These are phyloP conservation scores for Cystobasidium ongulense DNA, from an alignment of 768 basidiomycete species.

Conservation along the genomic window DNA sequence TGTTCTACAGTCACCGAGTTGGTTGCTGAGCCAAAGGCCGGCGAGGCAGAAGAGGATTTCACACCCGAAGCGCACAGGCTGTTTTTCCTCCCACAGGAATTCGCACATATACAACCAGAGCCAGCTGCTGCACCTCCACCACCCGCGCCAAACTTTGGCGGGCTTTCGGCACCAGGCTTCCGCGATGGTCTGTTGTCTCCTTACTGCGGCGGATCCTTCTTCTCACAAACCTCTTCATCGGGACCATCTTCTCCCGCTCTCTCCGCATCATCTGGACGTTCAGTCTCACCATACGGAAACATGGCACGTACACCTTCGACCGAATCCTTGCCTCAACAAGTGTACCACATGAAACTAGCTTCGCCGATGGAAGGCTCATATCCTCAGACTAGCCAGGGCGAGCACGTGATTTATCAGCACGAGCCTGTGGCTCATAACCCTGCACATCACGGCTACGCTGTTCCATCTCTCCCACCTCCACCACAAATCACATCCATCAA, in stretches of 20 bases:
- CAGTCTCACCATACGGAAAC: conserved; percentile 13
- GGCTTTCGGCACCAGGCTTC: neutral
- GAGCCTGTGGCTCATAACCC: neutral
- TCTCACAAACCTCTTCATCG: conserved; percentile 19
- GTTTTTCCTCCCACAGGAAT: conserved; percentile 30
- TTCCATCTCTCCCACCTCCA: neutral
- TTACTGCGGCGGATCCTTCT: conserved; percentile 23
- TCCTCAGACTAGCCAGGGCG: neutral
- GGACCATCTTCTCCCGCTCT: conserved; percentile 17
- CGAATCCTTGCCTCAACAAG: conserved; percentile 9
- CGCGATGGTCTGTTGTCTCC: conserved; percentile 29
- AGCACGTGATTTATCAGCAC: conserved; percentile 1
- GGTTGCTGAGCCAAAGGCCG: conserved; percentile 35
- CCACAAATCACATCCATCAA: conserved; percentile 4
- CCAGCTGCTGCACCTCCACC: neutral
- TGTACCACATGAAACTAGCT: conserved; percentile 20
- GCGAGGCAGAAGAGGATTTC: conserved; percentile 38
- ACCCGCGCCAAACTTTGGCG: neutral
- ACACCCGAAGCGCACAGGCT: conserved; percentile 31
- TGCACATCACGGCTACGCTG: neutral
- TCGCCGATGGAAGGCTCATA: neutral
- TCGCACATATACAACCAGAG: conserved; percentile 23
- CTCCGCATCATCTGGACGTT: conserved; percentile 1
- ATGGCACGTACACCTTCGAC: conserved; percentile 1
- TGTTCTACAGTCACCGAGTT: conserved; percentile 36